A percentile compares a stretch with the other conserved stretches of the same genome.
These are phyloP conservation scores for Perkinsus marinus DNA, from an alignment of 169 alveolate genomes.

Conservation along the genomic window DNA sequence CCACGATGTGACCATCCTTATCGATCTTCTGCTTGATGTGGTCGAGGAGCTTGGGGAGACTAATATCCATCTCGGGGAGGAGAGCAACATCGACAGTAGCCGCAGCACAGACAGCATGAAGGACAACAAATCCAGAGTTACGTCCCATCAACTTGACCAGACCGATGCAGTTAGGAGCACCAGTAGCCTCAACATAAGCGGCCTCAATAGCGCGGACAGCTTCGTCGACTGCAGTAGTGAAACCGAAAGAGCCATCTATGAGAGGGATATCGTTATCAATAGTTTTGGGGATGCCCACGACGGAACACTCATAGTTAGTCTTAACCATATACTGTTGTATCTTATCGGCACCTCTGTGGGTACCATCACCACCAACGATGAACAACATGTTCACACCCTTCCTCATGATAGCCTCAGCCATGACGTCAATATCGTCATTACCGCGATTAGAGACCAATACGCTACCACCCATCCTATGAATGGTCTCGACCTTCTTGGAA, in stretches of 20 bases:
- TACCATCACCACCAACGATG: slow-evolving; percentile 76
- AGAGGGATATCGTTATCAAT: slow-evolving; percentile 78
- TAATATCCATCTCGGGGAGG: slow-evolving; percentile 54
- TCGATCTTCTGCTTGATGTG: slow-evolving; percentile 11
- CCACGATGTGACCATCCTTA: slow-evolving; percentile 49
- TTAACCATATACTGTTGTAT: slow-evolving; percentile 34
- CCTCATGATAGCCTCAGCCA: background rate
- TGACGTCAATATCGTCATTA: background rate
- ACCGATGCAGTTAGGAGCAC: slow-evolving; percentile 67
- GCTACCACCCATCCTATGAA: background rate
- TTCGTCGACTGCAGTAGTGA: slow-evolving; percentile 58
- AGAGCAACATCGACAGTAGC: slow-evolving; percentile 65
- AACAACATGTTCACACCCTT: slow-evolving; percentile 46
- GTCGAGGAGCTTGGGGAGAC: slow-evolving; percentile 3
- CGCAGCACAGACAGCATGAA: slow-evolving; percentile 46
- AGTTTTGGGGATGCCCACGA: slow-evolving; percentile 75
- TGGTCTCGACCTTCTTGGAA: background rate
- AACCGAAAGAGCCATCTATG: slow-evolving; percentile 70
- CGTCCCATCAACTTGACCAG: slow-evolving; percentile 72
- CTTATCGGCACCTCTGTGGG: slow-evolving; percentile 67
- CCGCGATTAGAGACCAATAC: background rate
- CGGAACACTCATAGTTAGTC: slow-evolving; percentile 29
- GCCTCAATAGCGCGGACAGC: slow-evolving; percentile 57
- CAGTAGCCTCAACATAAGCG: slow-evolving; percentile 65
- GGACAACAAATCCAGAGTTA: slow-evolving; percentile 62